Evolutionary conservation across 352 stramenopile species (phyloP), one percentile per base, ranked within the genome.

Genomic region (Pythium phragmitis): DNA sequence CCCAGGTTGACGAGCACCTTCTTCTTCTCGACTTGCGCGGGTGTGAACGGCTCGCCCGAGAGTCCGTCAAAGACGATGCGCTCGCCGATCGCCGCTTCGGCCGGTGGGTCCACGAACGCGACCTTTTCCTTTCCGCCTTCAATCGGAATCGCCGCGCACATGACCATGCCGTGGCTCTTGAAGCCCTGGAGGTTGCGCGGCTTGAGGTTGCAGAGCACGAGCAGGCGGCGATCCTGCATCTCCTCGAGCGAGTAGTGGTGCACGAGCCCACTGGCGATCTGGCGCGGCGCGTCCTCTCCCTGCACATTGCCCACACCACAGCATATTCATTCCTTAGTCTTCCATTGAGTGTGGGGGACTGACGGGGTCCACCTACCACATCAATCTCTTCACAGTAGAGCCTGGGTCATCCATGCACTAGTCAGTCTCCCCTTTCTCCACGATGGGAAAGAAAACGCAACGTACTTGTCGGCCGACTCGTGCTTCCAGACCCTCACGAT

Each of bases 401-500:
- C 61, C 80, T 89, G 39, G 17, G 6, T 49, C n/a, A 57, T 17
- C 36, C 9, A 41, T 43, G 39, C 34, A 63, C 33, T 23, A 16
- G 4, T 21, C 16, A 52, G 42, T 28, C 7, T 5, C 2, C 34
- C 13, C 46, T 48, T 8, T 6, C 41, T 39, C 33, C 33, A 21
- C 21, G 21, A 33, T 17, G 49, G 12, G 14, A 9, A 52, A 13
- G 5, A 57, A 3, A 9, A 19, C 19, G 51, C 4, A 33, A 26
- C 11, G 26, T 61, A 88, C 76, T 97, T 96, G 66, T 97, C 90
- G 26, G 87, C 88, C 7, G 80, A 92, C 51, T 95, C 87, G 73
- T 97, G 91, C 72, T 96, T 95, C 89, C 89, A 97, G 47, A 94
- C 88, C 63, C 97, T 96, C 61, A 93, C 76, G 72, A 97, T 96